Percentiles rank a stretch among this genome's conserved stretches.
phyloP scores from a whole-genome alignment of 768 basidiomycete species.

The Lanmaoa pseudosensibilis region DNA sequence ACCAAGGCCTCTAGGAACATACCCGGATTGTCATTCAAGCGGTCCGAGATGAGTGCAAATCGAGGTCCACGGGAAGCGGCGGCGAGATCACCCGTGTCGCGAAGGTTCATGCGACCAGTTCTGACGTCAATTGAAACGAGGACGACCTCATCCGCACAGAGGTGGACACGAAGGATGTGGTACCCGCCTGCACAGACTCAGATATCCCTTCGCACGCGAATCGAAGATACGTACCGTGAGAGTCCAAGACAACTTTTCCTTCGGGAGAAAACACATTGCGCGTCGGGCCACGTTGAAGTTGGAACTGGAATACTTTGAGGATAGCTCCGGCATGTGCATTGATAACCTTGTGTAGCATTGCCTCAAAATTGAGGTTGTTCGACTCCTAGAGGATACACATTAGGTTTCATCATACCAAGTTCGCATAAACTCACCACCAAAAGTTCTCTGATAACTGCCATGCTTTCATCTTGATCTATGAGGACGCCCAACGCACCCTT shows the following conservation, averaged over 20 bases:
- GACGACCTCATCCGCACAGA: constrained; percentile 77
- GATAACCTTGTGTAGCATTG: constrained; percentile 61
- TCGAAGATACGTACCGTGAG: constrained; percentile 47
- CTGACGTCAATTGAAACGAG: constrained; percentile 76
- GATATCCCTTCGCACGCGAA: not conserved
- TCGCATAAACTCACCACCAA: constrained; percentile 51
- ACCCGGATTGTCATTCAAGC: constrained; percentile 68
- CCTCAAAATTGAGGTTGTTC: constrained; percentile 71
- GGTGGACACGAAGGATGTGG: constrained; percentile 61
- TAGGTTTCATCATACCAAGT: not conserved
- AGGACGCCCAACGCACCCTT: constrained; percentile 62
- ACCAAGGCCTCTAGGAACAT: constrained; percentile 57
- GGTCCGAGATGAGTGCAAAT: constrained; percentile 57
- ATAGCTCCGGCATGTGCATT: constrained; percentile 65
- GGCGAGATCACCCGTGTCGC: constrained; percentile 79
- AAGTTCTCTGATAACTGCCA: constrained; percentile 43
- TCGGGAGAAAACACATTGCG: constrained; percentile 60
- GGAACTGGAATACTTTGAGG: constrained; percentile 53
- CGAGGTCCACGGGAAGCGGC: constrained; percentile 70
- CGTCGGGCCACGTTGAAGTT: constrained; percentile 51
- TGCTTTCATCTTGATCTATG: constrained; percentile 49
- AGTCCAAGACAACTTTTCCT: constrained; percentile 55
- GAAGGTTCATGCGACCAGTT: constrained; percentile 74
- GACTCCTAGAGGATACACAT: constrained; percentile 46
- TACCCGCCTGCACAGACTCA: constrained; percentile 43